These are phyloP conservation scores for Haplosporangium gracile DNA, from an alignment of 192 early-diverging fungal species.

Conservation along the genomic window DNA sequence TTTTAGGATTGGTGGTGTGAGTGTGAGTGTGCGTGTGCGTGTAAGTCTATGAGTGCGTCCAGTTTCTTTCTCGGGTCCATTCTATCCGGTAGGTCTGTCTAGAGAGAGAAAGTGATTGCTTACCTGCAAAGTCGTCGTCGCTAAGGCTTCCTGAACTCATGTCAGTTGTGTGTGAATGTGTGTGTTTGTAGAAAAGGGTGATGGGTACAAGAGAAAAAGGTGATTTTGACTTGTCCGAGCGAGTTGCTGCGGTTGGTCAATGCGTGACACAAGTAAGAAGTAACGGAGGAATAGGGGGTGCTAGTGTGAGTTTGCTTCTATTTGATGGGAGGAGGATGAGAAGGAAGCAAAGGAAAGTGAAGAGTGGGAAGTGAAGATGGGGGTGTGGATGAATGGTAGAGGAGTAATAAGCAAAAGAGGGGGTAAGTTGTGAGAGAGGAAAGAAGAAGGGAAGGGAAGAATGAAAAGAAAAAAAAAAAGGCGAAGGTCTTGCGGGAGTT, in stretches of 20 bases:
- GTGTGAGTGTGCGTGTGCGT: neutral
- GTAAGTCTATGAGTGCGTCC: neutral
- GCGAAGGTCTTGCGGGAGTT: neutral
- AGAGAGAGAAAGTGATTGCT: neutral
- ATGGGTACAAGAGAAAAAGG: neutral
- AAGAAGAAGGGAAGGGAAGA: neutral
- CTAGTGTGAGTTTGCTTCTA: neutral
- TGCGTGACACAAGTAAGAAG: neutral
- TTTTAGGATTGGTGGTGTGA: neutral
- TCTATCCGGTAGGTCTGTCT: too few species aligned
- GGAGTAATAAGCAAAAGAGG: too few species aligned
- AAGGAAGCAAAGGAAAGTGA: neutral
- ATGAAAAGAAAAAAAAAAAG: constrained; percentile 4
- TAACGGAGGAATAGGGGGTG: neutral
- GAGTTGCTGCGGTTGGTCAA: constrained; percentile 11
- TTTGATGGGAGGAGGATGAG: neutral
- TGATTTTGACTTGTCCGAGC: neutral
- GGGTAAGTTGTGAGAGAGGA: neutral
- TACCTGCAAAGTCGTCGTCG: constrained; percentile 44
- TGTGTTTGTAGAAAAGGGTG: neutral
- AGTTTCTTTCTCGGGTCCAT: neutral
- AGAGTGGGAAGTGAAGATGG: neutral
- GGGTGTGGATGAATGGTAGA: neutral
- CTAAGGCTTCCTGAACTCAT: constrained; percentile 36
- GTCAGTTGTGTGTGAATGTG: neutral